Evolutionary conservation across 2,329 filamentous ascomycete genomes (phyloP), one percentile per base, ranked within the genome.

Genomic region (Rutstroemia sp.): DNA sequence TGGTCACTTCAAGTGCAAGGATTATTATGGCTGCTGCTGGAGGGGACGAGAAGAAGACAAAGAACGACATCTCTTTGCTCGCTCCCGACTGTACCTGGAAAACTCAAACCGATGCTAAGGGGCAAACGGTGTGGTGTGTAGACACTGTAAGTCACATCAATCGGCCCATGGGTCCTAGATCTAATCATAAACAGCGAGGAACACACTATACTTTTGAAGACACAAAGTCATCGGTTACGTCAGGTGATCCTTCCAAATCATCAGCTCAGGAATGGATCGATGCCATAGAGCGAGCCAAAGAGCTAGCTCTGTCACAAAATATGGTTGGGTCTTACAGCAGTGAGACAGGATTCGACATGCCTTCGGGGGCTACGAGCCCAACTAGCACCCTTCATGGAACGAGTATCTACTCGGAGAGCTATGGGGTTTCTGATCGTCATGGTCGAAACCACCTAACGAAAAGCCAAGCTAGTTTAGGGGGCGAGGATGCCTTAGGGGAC

Each of bases 161-260:
- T 39, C 23, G 50, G 39, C 48, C 54, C 5, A 6, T 21, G 7
- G 10, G 23, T 42, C 45, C 21, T 12, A 45, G 57, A 48, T 21
- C 59, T 60, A 44, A 61, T 53, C 17, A 48, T 63, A 57, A 61
- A 61, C 49, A 71, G 92, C 83, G 83, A 62, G 92, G 95, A 57
- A 88, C 92, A 67, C 92, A 95, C 65, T 94, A 89, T 69, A 88
- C 88, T 14, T 99, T 99, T 67, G 94, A 99, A 73, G 92, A 97
- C 67, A 79, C 84, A n/a, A 96, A 95, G 69, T 80, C 84, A 17
- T 83, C 84, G 57, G 65, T 69, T 64, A 78, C 78, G 48, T 80
- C 76, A 60, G 77, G 79, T 21, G 86, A 84, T 61, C 79, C 79
- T 44, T 81, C 81, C 45, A 83, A 84, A 59, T 79, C 83, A 57